Evolutionary conservation across 2,329 filamentous ascomycete genomes (phyloP), one percentile per base, ranked within the genome.

Genomic region (Fusarium burgessii): DNA sequence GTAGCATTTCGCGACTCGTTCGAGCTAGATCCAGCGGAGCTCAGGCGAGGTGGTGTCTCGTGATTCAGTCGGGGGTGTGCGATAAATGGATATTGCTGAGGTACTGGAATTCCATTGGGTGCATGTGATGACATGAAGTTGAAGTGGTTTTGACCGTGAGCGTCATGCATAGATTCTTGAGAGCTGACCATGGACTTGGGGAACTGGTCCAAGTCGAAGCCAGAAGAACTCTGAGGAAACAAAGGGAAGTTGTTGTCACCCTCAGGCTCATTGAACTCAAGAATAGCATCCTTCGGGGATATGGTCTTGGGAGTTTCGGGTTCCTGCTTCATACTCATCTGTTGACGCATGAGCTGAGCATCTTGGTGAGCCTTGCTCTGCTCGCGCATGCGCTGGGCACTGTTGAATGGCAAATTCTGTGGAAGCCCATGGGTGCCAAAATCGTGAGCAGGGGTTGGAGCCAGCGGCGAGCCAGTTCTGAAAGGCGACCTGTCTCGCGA

Each of bases 221-320:
- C 82, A 47, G 84, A 79, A 43, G 88, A 84, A 58, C 88, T 84
- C 3, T 88, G 85, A 6, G 92, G 88, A 77, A 97, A 97, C 23
- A 97, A 83, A 15, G 93, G 90, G 74, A 92, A 89, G 64, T 89
- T 89, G 7, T 88, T 82, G 50, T 92, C 91, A 20, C 91, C 90
- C 5, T 95, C 92, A 0, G 85, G 81, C 41, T 96, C 93, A 67
- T 91, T 89, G 78, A 95, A 97, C 66, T 98, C 95, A 52, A 98
- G 83, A 65, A 97, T 82, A 3, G 95, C 93, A 76, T 98, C 95
- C 82, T 97, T 97, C 27, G 95, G 96, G 3, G 95, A 98, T 49
- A 99, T 97, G 1, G 95, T 97, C 80, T 93, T 93, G n/a, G 91
- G 86, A 0, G 86, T 87, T 9, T 85, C 80, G 2, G 84, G 82